Evolutionary conservation across 78 protist genomes (phyloP), one percentile per base, ranked within the genome.

Genomic region (Anaeramoeba flamelloides): DNA sequence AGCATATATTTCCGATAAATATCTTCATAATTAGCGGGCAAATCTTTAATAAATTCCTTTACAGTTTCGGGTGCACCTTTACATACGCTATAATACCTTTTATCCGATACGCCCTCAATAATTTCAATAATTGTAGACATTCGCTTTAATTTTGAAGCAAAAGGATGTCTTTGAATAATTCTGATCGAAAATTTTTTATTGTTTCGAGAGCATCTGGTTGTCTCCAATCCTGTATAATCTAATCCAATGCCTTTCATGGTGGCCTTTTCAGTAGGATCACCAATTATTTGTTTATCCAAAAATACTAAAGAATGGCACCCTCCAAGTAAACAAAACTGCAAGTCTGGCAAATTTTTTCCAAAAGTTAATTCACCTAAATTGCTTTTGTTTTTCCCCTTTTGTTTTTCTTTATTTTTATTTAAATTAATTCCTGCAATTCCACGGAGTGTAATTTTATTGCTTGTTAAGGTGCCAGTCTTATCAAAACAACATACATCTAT

Each of bases 401-500:
- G 77, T 30, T 75, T 76, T 12, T 65, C 53, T 34, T 2, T 53
- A 8, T 53, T 53, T 8, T 53, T 53, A 53, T 53, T 53, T 26
- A 53, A 26, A 26, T 53, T 17, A 26, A 53, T 26, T 26, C 69
- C 69, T 53, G 8, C 17, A 53, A 53, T 53, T 53, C 69, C 33
- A n/a, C 39, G 31, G 31, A 31, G 8, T 65, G 26, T n/a, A 31
- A 12, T 12, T 36, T 75, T 75, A 40, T 31, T 4, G 3, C 39
- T 40, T 30, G 85, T 82, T 31, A 82, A 26, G 2, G 85, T 82
- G n/a, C 88, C 99, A 0, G 99, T 98, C 93, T 98, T 98, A 85
- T 98, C 99, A 38, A 98, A 97, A 91, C 99, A 97, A 87, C 97
- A 92, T 26, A 89, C 41, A 75, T 85, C 89, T 26, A 92, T 81